Evolutionary conservation across 1,139 yeast species (phyloP), one percentile per base, ranked within the genome.

Genomic region (Geotrichum candidum): DNA sequence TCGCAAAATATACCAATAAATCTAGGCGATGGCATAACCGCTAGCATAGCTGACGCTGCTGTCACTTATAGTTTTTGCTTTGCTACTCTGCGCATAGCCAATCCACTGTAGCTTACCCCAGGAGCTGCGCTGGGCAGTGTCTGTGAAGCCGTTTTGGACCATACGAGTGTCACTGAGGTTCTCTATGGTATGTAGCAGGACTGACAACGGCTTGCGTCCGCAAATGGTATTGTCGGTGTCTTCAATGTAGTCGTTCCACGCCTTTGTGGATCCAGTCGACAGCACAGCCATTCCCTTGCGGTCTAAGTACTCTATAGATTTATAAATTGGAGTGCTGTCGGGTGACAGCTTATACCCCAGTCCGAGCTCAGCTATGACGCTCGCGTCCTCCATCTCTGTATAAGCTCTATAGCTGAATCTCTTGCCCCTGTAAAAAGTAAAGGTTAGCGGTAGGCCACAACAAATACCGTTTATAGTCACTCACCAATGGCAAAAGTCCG

Each of bases 401-500:
- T 68, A 60, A 18, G 59, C 57, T 50, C 65, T 68, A 56, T 65
- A 69, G 15, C 65, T 60, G 52, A 68, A 68, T 57, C 68, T 33
- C 63, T 68, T 23, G 62, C 67, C 63, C 65, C 67, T 48, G 59
- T 57, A n/a, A 63, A 41, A 41, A 41, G n/a, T 15, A 60, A 6
- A 59, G 59, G 54, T 41, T 45, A 45, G 59, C 27, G 31, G 13
- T 22, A 18, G 29, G n/a, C 23, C 15, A 18, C 48, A 9, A 23
- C 15, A 27, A 23, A 15, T 6, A 15, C 29, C 7, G 18, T 2
- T 11, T 11, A 22, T n/a, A 22, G 69, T 88, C 88, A 55, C 96
- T 76, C 3, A 81, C 99, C 99, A 94, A 71, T 94, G 99, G 72
- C 98, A 92, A 70, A 94, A 95, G 75, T 94, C 99, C 1, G 96